Conservation (phyloP, 306 rosid genomes). For the Quercus berberidifolia region DNA sequence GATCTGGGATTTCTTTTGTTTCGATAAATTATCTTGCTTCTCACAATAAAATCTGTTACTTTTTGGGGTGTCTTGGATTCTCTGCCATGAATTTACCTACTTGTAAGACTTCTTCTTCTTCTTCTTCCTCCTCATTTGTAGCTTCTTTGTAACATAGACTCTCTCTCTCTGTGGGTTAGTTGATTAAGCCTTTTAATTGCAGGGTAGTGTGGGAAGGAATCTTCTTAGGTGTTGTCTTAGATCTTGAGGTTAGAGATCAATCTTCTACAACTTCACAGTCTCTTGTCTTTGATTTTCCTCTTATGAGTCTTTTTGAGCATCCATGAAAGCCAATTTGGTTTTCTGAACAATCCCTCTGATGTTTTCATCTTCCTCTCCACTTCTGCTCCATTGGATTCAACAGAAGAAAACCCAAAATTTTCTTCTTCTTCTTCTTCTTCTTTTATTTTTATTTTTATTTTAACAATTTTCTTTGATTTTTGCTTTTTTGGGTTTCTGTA, state of each 20-base stretch:
- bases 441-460: neutral
- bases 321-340: neutral
- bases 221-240: constrained; percentile 13
- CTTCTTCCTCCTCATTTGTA: neutral
- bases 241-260: constrained; percentile 41
- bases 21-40: neutral
- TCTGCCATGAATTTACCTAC: constrained; percentile 25
- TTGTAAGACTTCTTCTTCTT: constrained; percentile 30
- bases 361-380: neutral
- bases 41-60: neutral
- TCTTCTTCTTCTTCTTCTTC: neutral
- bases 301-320: neutral
- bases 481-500: neutral
- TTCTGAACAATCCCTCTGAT: neutral
- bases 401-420: neutral
- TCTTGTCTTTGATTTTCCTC: neutral
- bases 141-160: constrained; percentile 10
- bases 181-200: constrained; percentile 11
- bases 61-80: neutral
- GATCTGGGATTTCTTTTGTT: constrained; percentile 33
- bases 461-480: neutral
- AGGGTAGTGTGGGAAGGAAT: constrained; percentile 2
- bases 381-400: neutral
- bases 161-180: neutral
- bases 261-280: neutral